Evolutionary conservation across 2,329 filamentous ascomycete genomes (phyloP).

Genomic region (Fusarium sp.): DNA sequence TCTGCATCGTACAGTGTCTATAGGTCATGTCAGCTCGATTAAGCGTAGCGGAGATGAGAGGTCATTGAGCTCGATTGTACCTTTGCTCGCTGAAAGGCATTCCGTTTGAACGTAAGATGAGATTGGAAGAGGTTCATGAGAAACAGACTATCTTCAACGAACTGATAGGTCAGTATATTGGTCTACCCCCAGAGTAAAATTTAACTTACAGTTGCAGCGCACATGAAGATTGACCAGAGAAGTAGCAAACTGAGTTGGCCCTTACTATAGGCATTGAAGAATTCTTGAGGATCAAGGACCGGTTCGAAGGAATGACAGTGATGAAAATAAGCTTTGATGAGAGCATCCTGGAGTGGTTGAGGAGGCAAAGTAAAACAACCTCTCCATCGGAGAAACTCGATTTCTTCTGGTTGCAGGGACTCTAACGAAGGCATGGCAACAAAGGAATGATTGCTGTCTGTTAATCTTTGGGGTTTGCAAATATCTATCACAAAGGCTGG

Average conservation of each 20-base stretch:
- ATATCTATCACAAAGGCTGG: background rate
- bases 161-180: background rate
- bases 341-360: background rate
- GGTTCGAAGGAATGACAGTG: background rate
- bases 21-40: rapidly evolving
- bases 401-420: background rate
- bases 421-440: background rate
- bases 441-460: background rate
- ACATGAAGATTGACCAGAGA: background rate
- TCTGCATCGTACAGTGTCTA: background rate
- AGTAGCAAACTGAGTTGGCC: background rate
- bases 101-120: background rate
- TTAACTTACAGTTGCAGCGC: background rate
- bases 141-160: background rate
- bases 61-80: background rate
- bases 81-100: background rate
- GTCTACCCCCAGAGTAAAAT: too few species aligned
- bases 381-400: background rate
- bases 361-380: background rate
- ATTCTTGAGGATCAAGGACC: background rate
- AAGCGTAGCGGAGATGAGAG: background rate
- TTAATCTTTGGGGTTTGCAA: background rate
- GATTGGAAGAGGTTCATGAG: background rate
- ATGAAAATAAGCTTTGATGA: background rate
- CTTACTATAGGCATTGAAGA: background rate